Conservation (phyloP, 2,329 filamentous ascomycete species). For the Sporothrix protearum region DNA sequence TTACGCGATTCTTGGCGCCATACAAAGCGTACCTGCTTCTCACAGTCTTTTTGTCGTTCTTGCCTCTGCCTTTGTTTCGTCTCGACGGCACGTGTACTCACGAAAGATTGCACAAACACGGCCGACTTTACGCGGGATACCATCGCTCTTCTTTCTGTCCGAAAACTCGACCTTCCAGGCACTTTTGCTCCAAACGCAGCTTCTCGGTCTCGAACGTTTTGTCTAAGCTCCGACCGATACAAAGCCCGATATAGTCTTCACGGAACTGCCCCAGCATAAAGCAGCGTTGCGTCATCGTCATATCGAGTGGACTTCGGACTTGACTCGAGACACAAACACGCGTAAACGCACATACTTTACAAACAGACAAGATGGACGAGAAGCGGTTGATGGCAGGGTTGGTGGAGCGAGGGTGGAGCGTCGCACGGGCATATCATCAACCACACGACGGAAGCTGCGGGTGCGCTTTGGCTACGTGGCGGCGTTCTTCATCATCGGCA, state of each 20-base stretch:
- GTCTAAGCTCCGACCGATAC: not conserved
- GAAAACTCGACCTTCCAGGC: not conserved
- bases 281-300: constrained; percentile 9
- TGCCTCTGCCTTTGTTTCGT: not conserved
- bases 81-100: constrained; percentile 9
- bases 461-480: constrained; percentile 18
- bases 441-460: constrained; percentile 18
- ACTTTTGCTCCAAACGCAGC: not conserved
- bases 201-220: not conserved
- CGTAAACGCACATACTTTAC: not conserved
- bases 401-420: constrained; percentile 10
- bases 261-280: not conserved
- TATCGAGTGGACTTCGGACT: not conserved
- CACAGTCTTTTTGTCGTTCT: not conserved
- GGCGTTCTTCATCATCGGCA: constrained; percentile 20
- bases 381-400: constrained; percentile 22
- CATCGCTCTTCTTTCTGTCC: not conserved
- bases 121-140: constrained; percentile 12
- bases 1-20: constrained; percentile 21
- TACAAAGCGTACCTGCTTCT: not conserved
- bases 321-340: too few species aligned
- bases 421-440: not conserved
- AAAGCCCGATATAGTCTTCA: not conserved
- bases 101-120: constrained; percentile 1
- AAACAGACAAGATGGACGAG: constrained; percentile 25